Conservation (phyloP, 768 basidiomycete species). For the Leccinellum rugosiceps region DNA sequence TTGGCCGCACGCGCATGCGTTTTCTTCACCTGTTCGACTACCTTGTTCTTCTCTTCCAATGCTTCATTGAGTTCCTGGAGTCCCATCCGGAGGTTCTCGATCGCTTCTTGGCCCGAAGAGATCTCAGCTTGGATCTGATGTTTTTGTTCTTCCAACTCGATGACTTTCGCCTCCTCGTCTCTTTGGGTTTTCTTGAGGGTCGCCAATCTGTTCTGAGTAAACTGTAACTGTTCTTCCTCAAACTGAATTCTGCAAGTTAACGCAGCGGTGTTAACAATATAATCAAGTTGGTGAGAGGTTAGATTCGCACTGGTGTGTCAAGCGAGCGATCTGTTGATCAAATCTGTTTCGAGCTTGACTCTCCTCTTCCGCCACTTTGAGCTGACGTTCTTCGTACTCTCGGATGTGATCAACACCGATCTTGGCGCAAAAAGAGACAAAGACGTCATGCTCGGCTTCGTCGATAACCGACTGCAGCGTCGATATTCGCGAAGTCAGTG, state of each 20-base stretch:
- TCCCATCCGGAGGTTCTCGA: constrained; percentile 57
- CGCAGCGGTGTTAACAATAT: constrained; percentile 3
- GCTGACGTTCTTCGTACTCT: constrained; percentile 90
- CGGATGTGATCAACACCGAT: constrained; percentile 82
- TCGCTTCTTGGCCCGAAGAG: constrained; percentile 48
- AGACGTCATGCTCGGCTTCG: constrained; percentile 77
- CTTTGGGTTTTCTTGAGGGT: constrained; percentile 50
- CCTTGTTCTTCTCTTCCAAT: constrained; percentile 70
- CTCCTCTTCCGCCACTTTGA: constrained; percentile 86
- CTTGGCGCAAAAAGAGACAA: constrained; percentile 70
- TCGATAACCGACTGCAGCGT: constrained; percentile 58
- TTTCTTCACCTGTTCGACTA: constrained; percentile 74
- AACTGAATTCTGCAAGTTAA: constrained; percentile 61
- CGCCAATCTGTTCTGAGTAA: constrained; percentile 58
- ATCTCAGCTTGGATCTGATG: constrained; percentile 57
- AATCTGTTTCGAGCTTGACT: constrained; percentile 79
- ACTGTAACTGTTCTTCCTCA: constrained; percentile 70
- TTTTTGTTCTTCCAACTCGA: constrained; percentile 54
- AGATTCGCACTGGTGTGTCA: constrained; percentile 73
- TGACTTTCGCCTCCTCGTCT: constrained; percentile 53
- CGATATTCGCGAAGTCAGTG: constrained; percentile 53
- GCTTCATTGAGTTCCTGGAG: constrained; percentile 57
- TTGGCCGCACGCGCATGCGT: constrained; percentile 66
- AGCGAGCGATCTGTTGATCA: constrained; percentile 80
- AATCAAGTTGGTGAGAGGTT: not conserved